These are phyloP conservation scores for Yamadazyma sp. DNA, from an alignment of 1,139 yeast genomes.

Conservation along the genomic window DNA sequence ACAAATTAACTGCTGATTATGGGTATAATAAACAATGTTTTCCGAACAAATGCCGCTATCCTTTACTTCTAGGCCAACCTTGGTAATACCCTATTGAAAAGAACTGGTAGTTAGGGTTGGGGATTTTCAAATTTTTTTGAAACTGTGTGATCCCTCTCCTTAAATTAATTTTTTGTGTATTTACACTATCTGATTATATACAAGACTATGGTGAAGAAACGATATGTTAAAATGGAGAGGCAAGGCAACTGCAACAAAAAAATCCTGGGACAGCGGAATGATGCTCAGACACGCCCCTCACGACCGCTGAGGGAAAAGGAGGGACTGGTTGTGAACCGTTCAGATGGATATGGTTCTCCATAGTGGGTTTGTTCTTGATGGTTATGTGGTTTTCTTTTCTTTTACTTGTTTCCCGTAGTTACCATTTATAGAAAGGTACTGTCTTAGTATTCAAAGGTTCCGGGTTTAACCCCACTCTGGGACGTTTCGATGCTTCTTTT, in stretches of 20 bases:
- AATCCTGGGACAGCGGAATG: no score
- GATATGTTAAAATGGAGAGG: background rate
- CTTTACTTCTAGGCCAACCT: background rate
- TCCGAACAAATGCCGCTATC: background rate
- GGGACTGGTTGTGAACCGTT: background rate
- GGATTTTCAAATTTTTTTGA: background rate
- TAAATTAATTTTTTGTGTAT: constrained; percentile 5
- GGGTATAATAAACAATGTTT: background rate
- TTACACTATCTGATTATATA: constrained; percentile 6
- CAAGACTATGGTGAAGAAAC: constrained; percentile 3
- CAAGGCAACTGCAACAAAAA: background rate
- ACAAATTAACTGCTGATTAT: background rate
- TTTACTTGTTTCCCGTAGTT: constrained; percentile 4
- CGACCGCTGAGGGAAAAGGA: background rate
- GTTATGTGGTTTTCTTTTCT: background rate
- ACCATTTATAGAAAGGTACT: constrained; percentile 47
- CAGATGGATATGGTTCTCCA: no score
- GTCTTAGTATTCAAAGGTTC: constrained; percentile 49
- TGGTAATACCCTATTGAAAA: background rate
- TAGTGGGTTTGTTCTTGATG: background rate
- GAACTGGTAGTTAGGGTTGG: constrained; percentile 1
- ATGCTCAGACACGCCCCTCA: no score
- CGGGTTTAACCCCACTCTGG: constrained; percentile 45
- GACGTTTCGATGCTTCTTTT: constrained; percentile 41
- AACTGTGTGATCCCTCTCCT: constrained; percentile 5